Evolutionary conservation across 805 yeast species (phyloP).

Genomic region (Wickerhamiella occidentalis): DNA sequence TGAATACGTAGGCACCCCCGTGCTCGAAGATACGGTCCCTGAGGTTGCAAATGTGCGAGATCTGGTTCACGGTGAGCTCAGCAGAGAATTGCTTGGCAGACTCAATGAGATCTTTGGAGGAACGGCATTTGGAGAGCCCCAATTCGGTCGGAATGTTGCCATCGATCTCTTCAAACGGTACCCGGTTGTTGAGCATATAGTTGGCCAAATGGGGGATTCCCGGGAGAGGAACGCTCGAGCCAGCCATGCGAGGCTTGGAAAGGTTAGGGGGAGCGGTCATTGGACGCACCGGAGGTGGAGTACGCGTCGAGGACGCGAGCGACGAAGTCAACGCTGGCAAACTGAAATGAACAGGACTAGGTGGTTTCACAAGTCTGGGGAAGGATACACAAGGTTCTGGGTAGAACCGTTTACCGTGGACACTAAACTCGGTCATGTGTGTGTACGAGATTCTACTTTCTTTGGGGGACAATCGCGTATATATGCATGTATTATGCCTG

Average conservation of each 20-base stretch:
- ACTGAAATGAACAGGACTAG: slow-evolving; percentile 6
- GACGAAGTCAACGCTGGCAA: slow-evolving; percentile 5
- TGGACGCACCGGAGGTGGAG: slow-evolving; percentile 3
- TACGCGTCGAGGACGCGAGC: slow-evolving; percentile 4
- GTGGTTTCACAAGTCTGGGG: slow-evolving; percentile 8
- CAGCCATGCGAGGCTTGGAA: background rate
- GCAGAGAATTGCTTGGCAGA: background rate
- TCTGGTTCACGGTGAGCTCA: background rate
- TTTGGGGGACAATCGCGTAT: background rate
- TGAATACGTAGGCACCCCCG: slow-evolving; percentile 8
- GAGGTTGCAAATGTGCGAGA: slow-evolving; percentile 2
- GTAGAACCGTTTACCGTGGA: slow-evolving; percentile 8
- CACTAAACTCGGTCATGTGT: slow-evolving; percentile 5
- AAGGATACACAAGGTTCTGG: slow-evolving; percentile 8
- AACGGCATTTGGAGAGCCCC: slow-evolving; percentile 4
- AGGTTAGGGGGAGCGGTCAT: background rate
- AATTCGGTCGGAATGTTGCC: background rate
- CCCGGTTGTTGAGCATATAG: slow-evolving; percentile 11
- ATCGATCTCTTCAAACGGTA: background rate
- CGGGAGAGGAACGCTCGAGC: background rate
- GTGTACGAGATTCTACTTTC: background rate
- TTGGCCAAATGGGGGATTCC: slow-evolving; percentile 5
- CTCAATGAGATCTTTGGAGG: slow-evolving; percentile 10
- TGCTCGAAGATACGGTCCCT: slow-evolving; percentile 2
- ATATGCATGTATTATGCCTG: slow-evolving; percentile 6